Evolutionary conservation across 768 basidiomycete genomes (phyloP).

Genomic region (Asterophora parasitica): DNA sequence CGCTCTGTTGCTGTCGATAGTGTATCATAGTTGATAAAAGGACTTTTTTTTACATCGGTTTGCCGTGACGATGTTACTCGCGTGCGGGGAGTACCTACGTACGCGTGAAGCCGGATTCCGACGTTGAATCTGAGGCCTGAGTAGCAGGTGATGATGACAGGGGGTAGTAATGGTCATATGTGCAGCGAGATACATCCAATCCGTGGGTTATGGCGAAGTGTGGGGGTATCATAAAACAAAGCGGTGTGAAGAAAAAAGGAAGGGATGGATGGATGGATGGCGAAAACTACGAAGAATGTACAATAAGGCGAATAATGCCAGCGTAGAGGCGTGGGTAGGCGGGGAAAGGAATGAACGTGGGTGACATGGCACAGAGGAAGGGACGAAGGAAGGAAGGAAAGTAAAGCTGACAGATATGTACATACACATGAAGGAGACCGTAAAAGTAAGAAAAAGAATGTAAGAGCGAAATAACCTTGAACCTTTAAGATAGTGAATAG

Average conservation of each 20-base stretch:
- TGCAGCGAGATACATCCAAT: conserved; percentile 16
- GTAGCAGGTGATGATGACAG: background rate
- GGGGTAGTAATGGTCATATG: background rate
- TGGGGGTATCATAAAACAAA: conserved; percentile 11
- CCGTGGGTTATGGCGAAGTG: conserved; percentile 10
- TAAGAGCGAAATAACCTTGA: conserved; percentile 1
- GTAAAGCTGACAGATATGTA: conserved; percentile 1
- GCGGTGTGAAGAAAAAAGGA: conserved; percentile 3
- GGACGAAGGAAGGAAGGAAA: background rate
- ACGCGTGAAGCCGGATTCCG: no score
- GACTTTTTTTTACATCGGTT: no score
- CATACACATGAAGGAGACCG: conserved; percentile 6
- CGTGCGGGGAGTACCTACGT: no score
- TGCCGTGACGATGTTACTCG: no score
- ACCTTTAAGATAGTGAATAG: conserved; percentile 17
- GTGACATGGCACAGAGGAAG: no score
- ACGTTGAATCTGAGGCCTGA: no score
- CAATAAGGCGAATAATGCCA: no score
- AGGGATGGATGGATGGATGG: background rate
- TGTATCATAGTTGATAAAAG: background rate
- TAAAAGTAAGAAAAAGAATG: background rate
- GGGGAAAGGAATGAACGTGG: no score
- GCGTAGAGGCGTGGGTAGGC: no score
- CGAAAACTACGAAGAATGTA: no score
- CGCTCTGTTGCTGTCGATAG: background rate